A percentile compares a stretch with the other conserved stretches of the same genome.
Conservation (phyloP, 2,329 filamentous ascomycete species). For the Neofusicoccum sp. region DNA sequence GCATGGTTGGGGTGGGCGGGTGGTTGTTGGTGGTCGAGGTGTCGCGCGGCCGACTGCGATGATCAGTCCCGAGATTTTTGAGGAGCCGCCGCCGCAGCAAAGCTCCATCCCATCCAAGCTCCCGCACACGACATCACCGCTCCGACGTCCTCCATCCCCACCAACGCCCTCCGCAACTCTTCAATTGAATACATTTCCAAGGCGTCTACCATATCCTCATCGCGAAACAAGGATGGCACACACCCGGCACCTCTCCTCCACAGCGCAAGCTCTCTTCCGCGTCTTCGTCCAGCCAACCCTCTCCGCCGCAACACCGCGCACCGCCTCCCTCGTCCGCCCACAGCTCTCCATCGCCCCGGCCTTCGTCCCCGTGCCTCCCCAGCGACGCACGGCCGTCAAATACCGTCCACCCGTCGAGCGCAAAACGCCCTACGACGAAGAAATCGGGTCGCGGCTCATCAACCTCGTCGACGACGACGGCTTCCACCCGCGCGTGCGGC, state of each 20-base stretch:
- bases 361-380: conserved; percentile 6
- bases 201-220: not conserved
- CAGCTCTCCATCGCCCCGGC: not conserved
- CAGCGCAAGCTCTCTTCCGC: conserved; percentile 43
- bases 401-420: conserved; percentile 39
- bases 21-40: conserved; percentile 16
- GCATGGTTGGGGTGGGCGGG: conserved; percentile 28
- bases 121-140: not conserved
- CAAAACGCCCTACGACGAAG: conserved; percentile 45
- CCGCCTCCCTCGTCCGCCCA: conserved; percentile 21
- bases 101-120: conserved; percentile 10
- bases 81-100: not conserved
- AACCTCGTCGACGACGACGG: conserved; percentile 43
- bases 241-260: conserved; percentile 31
- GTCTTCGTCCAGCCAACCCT: conserved; percentile 37
- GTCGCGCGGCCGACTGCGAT: conserved; percentile 1
- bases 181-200: not conserved
- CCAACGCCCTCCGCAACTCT: not conserved
- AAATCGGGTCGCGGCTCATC: conserved; percentile 47
- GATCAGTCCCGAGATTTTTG: conserved; percentile 15
- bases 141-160: not conserved
- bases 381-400: conserved; percentile 20
- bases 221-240: not conserved
- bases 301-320: conserved; percentile 20
- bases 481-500: conserved; percentile 34